A percentile compares a stretch with the other conserved stretches of the same genome.
phyloP scores from a whole-genome alignment of 345 rosid genomes.

The Populus euphratica region DNA sequence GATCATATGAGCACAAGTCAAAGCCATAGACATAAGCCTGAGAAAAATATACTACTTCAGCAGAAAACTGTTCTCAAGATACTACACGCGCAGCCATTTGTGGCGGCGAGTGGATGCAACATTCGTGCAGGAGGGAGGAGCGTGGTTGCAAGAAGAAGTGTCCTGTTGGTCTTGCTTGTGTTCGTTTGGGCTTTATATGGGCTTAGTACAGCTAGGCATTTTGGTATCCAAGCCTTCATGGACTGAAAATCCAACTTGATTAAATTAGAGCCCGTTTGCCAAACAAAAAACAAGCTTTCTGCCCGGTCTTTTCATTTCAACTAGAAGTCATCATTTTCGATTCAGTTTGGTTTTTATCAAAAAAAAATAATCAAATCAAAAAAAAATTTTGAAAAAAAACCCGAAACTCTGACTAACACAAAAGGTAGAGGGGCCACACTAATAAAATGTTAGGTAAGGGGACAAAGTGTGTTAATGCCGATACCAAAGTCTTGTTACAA shows the following conservation, averaged over 20 bases:
- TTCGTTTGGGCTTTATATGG: background rate
- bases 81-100: background rate
- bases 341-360: too few relatives aligned
- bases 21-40: background rate
- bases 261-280: too few relatives aligned
- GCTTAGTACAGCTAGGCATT: background rate
- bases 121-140: background rate
- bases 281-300: too few relatives aligned
- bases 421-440: too few relatives aligned
- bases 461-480: too few relatives aligned
- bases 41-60: background rate
- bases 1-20: background rate
- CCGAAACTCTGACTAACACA: too few relatives aligned
- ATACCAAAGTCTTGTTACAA: too few relatives aligned
- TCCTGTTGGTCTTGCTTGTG: background rate
- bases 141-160: background rate
- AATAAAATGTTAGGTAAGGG: too few relatives aligned
- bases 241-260: background rate
- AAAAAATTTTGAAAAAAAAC: too few relatives aligned
- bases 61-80: background rate
- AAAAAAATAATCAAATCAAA: too few relatives aligned
- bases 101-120: background rate
- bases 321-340: too few relatives aligned
- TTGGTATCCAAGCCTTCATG: background rate
- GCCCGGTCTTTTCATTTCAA: too few relatives aligned